Evolutionary conservation across 2,329 filamentous ascomycete genomes (phyloP).

Genomic region (Fusarium bactridioides): DNA sequence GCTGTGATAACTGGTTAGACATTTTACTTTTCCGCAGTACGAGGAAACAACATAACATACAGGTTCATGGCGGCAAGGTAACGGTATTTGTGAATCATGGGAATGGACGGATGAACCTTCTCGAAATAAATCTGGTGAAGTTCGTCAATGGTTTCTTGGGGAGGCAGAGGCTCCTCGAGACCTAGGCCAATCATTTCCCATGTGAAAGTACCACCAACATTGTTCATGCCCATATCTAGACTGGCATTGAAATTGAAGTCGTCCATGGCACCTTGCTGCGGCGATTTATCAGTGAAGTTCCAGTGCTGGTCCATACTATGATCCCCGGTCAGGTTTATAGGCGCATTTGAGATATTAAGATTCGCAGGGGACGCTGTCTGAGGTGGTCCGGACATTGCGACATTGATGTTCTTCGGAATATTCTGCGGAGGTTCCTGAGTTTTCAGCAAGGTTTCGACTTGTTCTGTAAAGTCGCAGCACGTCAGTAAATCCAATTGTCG

Average conservation of each 20-base stretch:
- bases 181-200: conserved; percentile 79
- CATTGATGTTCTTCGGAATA: conserved; percentile 44
- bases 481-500: conserved; percentile 29
- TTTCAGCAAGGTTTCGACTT: conserved; percentile 91
- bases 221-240: conserved; percentile 59
- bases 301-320: conserved; percentile 60
- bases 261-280: conserved; percentile 58
- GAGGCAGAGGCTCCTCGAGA: conserved; percentile 66
- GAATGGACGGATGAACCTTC: conserved; percentile 84
- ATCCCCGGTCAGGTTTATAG: conserved; percentile 56
- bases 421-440: conserved; percentile 67
- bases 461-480: conserved; percentile 63
- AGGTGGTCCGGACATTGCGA: conserved; percentile 40
- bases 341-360: conserved; percentile 52
- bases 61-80: conserved; percentile 91
- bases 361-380: conserved; percentile 43
- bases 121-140: conserved; percentile 90
- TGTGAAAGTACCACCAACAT: conserved; percentile 66
- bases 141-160: conserved; percentile 77
- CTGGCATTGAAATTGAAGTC: conserved; percentile 65
- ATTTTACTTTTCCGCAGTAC: neutral
- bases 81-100: conserved; percentile 88
- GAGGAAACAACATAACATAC: conserved; percentile 53
- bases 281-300: conserved; percentile 64
- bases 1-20: conserved; percentile 47